These are phyloP conservation scores for Cynanchum wilfordii DNA, from an alignment of 257 asterid species.

Conservation along the genomic window DNA sequence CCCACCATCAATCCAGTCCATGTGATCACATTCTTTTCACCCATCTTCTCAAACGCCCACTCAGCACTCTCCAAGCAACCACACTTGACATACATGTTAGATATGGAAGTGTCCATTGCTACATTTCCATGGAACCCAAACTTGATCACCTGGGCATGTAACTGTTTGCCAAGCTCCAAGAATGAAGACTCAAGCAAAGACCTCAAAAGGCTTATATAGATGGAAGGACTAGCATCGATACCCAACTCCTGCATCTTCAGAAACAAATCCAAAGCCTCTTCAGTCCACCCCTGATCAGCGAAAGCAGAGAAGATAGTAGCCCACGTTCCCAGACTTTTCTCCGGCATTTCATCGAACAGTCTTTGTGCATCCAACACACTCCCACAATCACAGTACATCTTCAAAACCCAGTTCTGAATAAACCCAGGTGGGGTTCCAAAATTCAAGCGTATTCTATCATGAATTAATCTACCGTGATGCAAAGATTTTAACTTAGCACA, in stretches of 20 bases:
- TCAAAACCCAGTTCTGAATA: slow-evolving; percentile 24
- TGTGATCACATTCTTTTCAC: slow-evolving; percentile 33
- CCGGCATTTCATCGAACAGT: slow-evolving; percentile 44
- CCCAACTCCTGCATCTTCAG: slow-evolving; percentile 21
- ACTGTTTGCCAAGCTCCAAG: slow-evolving; percentile 41
- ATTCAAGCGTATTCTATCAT: slow-evolving; percentile 15
- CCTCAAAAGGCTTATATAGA: slow-evolving; percentile 33
- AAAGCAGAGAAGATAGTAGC: slow-evolving; percentile 37
- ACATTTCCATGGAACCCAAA: slow-evolving; percentile 33
- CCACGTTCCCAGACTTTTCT: slow-evolving; percentile 36
- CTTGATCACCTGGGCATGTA: slow-evolving; percentile 42
- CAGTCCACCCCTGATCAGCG: slow-evolving; percentile 32
- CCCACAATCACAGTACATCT: slow-evolving; percentile 41
- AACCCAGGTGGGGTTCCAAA: slow-evolving; percentile 25
- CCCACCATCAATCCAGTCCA: slow-evolving; percentile 58
- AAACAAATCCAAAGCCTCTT: slow-evolving; percentile 29
- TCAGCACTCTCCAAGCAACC: slow-evolving; percentile 34
- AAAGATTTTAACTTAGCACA: slow-evolving; percentile 38
- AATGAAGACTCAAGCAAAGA: slow-evolving; percentile 22
- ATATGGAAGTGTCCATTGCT: slow-evolving; percentile 33
- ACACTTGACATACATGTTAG: slow-evolving; percentile 46
- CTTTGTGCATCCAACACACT: slow-evolving; percentile 32
- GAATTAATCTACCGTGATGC: slow-evolving; percentile 33
- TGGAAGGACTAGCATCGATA: slow-evolving; percentile 18
- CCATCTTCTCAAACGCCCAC: slow-evolving; percentile 29